Evolutionary conservation across 2,329 filamentous ascomycete species (phyloP).

Genomic region (Pseudogymnoascus sp.): DNA sequence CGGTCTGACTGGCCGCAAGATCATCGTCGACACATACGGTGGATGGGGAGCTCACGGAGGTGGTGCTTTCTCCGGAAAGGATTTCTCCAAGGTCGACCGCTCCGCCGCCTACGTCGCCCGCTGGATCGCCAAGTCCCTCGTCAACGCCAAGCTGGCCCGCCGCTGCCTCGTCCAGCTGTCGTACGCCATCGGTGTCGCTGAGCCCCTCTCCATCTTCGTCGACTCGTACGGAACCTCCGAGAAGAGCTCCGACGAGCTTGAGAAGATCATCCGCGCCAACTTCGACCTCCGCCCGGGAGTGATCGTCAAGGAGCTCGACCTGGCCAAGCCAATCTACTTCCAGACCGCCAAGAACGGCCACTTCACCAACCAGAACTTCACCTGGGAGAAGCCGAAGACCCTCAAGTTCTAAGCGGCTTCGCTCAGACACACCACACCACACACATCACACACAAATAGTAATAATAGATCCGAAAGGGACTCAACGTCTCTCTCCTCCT

Average conservation of each 20-base stretch:
- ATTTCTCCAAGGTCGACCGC: slow-evolving; percentile 99
- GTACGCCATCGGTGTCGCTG: slow-evolving; percentile 97
- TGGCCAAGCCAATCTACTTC: slow-evolving; percentile 94
- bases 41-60: slow-evolving; percentile 99
- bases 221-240: slow-evolving; percentile 93
- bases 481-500: slow-evolving; percentile 26
- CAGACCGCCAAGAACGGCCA: slow-evolving; percentile 99
- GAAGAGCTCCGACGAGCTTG: slow-evolving; percentile 84
- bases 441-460: slow-evolving; percentile 11
- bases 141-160: slow-evolving; percentile 78
- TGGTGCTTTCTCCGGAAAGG: slow-evolving; percentile 99
- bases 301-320: slow-evolving; percentile 93
- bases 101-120: slow-evolving; percentile 94
- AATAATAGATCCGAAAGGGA: slow-evolving; percentile 17
- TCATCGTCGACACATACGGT: slow-evolving; percentile 99
- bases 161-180: slow-evolving; percentile 95
- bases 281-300: slow-evolving; percentile 97
- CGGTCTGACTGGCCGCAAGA: slow-evolving; percentile 97
- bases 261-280: slow-evolving; percentile 89
- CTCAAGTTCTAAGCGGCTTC: slow-evolving; percentile 68
- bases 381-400: slow-evolving; percentile 95
- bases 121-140: slow-evolving; percentile 98
- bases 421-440: slow-evolving; percentile 10
- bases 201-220: slow-evolving; percentile 96
- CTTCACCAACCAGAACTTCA: slow-evolving; percentile 97